phyloP scores from a whole-genome alignment of 805 yeast genomes.

The Pichia paraexigua region DNA sequence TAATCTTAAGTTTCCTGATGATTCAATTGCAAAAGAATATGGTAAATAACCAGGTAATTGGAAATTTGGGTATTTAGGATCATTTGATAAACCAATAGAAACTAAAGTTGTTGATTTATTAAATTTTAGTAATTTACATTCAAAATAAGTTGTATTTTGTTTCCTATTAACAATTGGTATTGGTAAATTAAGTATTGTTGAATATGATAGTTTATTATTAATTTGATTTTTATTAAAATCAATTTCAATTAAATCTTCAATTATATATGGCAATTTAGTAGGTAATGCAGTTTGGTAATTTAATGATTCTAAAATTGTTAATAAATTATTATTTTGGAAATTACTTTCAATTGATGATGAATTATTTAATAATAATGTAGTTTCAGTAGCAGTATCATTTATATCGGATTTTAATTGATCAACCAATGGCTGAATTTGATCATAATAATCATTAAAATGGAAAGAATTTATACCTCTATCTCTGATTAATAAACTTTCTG shows the following conservation, averaged over 20 bases:
- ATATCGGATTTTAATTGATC: conserved; percentile 7
- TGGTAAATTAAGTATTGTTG: conserved; percentile 27
- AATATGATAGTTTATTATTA: conserved; percentile 8
- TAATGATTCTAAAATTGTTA: neutral
- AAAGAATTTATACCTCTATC: conserved; percentile 30
- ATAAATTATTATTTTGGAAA: conserved; percentile 1
- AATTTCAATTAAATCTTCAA: conserved; percentile 29
- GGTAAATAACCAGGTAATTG: conserved; percentile 67
- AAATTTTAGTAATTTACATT: conserved; percentile 42
- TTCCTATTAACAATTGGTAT: conserved; percentile 29
- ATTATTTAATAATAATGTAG: conserved; percentile 3
- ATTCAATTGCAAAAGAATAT: conserved; percentile 66
- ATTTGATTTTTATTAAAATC: conserved; percentile 16
- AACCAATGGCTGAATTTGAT: conserved; percentile 23
- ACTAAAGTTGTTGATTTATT: conserved; percentile 40
- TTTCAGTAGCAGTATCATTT: conserved; percentile 1
- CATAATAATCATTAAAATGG: conserved; percentile 26
- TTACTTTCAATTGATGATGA: neutral
- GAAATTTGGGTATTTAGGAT: conserved; percentile 62
- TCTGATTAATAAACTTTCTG: conserved; percentile 25
- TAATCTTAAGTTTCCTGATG: conserved; percentile 61
- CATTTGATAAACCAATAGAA: conserved; percentile 60
- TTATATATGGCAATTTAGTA: conserved; percentile 17
- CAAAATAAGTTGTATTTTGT: conserved; percentile 58
- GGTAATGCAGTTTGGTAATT: conserved; percentile 1